Base-by-base conservation (phyloP, 495 filamentous ascomycete species). In the Neurospora tetrasperma region DNA sequence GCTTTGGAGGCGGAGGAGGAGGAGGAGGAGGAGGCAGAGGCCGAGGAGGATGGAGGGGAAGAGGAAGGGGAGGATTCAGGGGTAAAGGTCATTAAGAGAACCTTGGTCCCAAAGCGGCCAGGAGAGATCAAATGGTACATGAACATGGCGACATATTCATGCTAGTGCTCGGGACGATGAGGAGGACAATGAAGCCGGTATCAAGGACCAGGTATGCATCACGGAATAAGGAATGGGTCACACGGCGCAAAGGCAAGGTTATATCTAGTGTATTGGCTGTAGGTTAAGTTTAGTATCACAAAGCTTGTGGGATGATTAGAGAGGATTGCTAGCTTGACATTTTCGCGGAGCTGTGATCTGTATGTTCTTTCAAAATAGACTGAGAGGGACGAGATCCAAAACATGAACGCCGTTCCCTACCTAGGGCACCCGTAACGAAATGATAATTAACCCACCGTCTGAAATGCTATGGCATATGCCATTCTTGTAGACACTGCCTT, bases 41-140 rank as follows among this genome's bases (percentile, higher is more conserved):
- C 72, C 81, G 81, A 70, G 78, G 75, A 69, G 80, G 70, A 75
- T 80, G 76, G 80, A 71, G 35, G 76, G 76, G 38, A 70, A 74
- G 77, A 77, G 76, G 41, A 72, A 74, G 72, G 75, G 76, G 20
- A 54, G 76, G 18, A 71, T 73, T 43, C 76, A 73, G 48, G 70
- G 69, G 59, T 76, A 62, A 73, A 71, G 54, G 54, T 9, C 54
- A 62, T 62, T 62, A 62, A 7, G 54, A 7, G 6, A 62, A 1
- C 20, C 5, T 27, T 4, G 10, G 23, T 4, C 43, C 43, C 8
- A 46, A 18, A 46, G 43, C 18, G 18, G 18, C 8, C 8, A 14
- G 20, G 46, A 54, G 46, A 54, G 46, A 54, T 54, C 10, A 54
- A 62, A 16, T 31, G 54, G 0, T 62, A 16, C 54, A 62, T 62